Conservation (phyloP, 1,284 basidiomycete species). For the Boletus sp. region DNA sequence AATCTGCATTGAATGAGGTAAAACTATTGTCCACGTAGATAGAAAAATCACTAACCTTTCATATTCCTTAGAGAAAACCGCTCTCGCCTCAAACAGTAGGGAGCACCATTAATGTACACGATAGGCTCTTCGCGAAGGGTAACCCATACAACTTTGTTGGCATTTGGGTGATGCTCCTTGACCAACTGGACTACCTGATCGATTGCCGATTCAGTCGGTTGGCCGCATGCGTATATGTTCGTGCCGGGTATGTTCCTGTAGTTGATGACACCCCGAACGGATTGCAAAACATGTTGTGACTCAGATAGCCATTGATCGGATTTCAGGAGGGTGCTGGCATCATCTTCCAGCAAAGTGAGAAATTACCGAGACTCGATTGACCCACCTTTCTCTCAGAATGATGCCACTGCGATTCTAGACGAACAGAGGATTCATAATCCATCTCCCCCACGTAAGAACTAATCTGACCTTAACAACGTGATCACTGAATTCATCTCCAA, state of each 20-base stretch:
- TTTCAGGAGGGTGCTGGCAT: conserved; percentile 77
- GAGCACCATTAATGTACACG: conserved; percentile 88
- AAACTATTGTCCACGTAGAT: conserved; percentile 4
- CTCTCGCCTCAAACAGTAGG: conserved; percentile 76
- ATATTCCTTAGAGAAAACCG: conserved; percentile 81
- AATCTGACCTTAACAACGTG: conserved; percentile 78
- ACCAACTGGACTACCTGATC: conserved; percentile 77
- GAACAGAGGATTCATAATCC: neutral
- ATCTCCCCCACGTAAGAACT: neutral
- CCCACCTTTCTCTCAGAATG: conserved; percentile 82
- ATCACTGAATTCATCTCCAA: conserved; percentile 92
- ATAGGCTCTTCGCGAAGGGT: conserved; percentile 93
- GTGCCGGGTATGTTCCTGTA: conserved; percentile 84
- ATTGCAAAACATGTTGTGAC: conserved; percentile 58
- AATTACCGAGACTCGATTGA: conserved; percentile 8
- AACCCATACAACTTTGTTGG: conserved; percentile 81
- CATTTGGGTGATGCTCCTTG: conserved; percentile 56
- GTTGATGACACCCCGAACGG: conserved; percentile 89
- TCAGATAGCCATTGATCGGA: conserved; percentile 87
- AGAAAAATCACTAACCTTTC: conserved; percentile 52
- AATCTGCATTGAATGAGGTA: conserved; percentile 50
- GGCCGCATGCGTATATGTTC: conserved; percentile 89
- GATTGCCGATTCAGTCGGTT: conserved; percentile 90
- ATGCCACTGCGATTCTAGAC: conserved; percentile 84
- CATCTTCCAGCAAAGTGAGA: conserved; percentile 1